Evolutionary conservation across 2,329 filamentous ascomycete genomes (phyloP), one percentile per base, ranked within the genome.

Genomic region (Hymenoscyphus scutula): DNA sequence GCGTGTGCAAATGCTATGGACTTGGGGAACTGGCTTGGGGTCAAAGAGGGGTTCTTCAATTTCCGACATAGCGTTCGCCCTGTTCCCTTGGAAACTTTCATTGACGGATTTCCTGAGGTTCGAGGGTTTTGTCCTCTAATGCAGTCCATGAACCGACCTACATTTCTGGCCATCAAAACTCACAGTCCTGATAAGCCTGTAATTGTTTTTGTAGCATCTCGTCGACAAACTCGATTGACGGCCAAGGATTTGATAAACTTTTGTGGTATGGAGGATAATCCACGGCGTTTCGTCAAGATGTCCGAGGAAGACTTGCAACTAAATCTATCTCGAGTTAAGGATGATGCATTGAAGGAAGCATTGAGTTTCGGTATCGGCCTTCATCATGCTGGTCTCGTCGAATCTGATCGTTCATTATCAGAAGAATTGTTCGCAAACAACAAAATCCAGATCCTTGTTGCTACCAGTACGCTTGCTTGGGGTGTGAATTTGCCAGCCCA

Each of bases 131-230:
- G 94, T 71, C 92, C 95, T 0, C 78, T 99, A 68, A 99, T 99
- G 95, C 94, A 98, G 77, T 96, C 92, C 0, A 99, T 99, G 95
- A 99, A 99, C 73, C 85, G 95, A 6, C 95, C 95, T 1, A 97
- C 95, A 0, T 99, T 98, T 77, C 80, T 98, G 34, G 95, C 95
- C 0, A 95, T 99, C 76, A 97, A 99, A 76, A 92, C 89, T 11
- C 96, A 99, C 76, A 97, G 93, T 51, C 95, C 96, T 0, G 89
- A 92, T 59, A 98, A 99, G 76, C 95, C 95, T 0, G 95, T 98
- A 8, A 99, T 99, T 74, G 95, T 99, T 0, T 99, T 99, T 71
- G 95, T 99, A 6, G 92, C 95, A 2, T 99, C 95, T 19, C 89
- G 96, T 72, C 84, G 95, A 71, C 95, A 99, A 79, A 99, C 95